These are phyloP conservation scores for Fusarium duplospermum DNA, from an alignment of 2,329 filamentous ascomycete genomes.

Conservation along the genomic window DNA sequence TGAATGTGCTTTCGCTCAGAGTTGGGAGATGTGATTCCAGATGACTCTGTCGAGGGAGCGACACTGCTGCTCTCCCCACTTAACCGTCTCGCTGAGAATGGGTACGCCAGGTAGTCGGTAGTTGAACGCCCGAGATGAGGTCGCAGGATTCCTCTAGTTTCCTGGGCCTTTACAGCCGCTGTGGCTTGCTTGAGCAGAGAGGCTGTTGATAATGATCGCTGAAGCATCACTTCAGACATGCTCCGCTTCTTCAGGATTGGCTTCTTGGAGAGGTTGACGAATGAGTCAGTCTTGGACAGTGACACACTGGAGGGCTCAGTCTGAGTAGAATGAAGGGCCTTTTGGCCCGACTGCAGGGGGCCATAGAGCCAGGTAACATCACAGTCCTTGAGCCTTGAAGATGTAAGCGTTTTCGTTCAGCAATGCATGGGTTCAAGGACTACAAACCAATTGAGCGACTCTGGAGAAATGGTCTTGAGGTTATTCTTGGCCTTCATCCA, in stretches of 20 bases:
- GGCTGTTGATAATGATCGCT: slow-evolving; percentile 86
- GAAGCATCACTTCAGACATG: slow-evolving; percentile 95
- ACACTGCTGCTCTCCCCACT: slow-evolving; percentile 72
- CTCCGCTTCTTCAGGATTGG: slow-evolving; percentile 96
- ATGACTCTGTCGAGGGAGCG: slow-evolving; percentile 75
- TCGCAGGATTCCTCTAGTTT: slow-evolving; percentile 65
- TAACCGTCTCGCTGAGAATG: slow-evolving; percentile 70
- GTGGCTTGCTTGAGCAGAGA: slow-evolving; percentile 91
- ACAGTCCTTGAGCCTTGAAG: slow-evolving; percentile 88
- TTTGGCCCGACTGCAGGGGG: slow-evolving; percentile 80
- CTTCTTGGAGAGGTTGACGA: slow-evolving; percentile 77
- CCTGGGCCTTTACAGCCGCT: slow-evolving; percentile 85
- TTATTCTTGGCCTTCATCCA: slow-evolving; percentile 95
- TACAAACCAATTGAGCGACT: slow-evolving; percentile 88
- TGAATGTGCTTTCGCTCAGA: slow-evolving; percentile 87
- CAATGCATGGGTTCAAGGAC: neutral
- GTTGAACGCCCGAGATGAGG: slow-evolving; percentile 70
- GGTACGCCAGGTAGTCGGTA: slow-evolving; percentile 76
- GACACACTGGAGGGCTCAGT: slow-evolving; percentile 56
- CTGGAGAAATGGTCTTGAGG: slow-evolving; percentile 87
- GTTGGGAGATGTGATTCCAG: slow-evolving; percentile 73
- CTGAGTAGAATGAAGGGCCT: slow-evolving; percentile 62
- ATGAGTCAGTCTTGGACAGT: slow-evolving; percentile 69
- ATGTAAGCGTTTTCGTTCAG: slow-evolving; percentile 45
- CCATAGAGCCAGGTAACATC: slow-evolving; percentile 99